Conservation (phyloP, 2,329 filamentous ascomycete genomes). For the Fusarium chlamydosporum region DNA sequence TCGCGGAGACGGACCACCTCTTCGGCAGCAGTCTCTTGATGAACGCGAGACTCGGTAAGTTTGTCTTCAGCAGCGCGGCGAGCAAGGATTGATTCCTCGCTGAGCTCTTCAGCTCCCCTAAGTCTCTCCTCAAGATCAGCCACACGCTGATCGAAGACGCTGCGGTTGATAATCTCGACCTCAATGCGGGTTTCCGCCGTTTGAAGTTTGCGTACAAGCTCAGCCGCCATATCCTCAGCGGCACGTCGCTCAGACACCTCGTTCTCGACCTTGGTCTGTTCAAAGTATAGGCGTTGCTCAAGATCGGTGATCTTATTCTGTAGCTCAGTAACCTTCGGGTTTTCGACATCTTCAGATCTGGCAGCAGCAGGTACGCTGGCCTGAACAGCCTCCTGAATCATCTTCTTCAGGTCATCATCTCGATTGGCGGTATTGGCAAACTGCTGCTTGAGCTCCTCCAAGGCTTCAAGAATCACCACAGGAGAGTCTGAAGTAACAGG, state of each 20-base stretch:
- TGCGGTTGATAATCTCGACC: constrained; percentile 73
- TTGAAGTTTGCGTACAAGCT: constrained; percentile 68
- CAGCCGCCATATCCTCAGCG: constrained; percentile 67
- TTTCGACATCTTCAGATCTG: constrained; percentile 65
- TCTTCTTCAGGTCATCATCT: constrained; percentile 69
- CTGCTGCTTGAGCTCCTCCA: constrained; percentile 74
- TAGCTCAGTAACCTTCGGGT: constrained; percentile 69
- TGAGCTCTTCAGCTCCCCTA: constrained; percentile 72
- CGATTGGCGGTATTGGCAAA: constrained; percentile 45
- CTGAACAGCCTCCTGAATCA: constrained; percentile 74
- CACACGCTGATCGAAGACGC: constrained; percentile 71
- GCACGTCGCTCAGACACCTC: constrained; percentile 64
- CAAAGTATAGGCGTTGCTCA: constrained; percentile 67
- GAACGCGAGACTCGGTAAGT: constrained; percentile 78
- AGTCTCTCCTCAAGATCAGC: constrained; percentile 78
- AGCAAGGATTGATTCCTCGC: constrained; percentile 73
- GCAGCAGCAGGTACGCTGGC: constrained; percentile 68
- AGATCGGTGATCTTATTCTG: constrained; percentile 72
- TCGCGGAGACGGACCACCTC: constrained; percentile 78
- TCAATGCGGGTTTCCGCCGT: constrained; percentile 71
- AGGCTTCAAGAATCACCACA: constrained; percentile 73
- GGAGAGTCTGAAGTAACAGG: constrained; percentile 26
- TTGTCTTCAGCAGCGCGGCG: constrained; percentile 80
- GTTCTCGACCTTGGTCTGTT: constrained; percentile 64
- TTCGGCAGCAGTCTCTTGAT: constrained; percentile 77